These are phyloP conservation scores for Leucocoprinus leucothites DNA, from an alignment of 768 basidiomycete species.

Conservation along the genomic window DNA sequence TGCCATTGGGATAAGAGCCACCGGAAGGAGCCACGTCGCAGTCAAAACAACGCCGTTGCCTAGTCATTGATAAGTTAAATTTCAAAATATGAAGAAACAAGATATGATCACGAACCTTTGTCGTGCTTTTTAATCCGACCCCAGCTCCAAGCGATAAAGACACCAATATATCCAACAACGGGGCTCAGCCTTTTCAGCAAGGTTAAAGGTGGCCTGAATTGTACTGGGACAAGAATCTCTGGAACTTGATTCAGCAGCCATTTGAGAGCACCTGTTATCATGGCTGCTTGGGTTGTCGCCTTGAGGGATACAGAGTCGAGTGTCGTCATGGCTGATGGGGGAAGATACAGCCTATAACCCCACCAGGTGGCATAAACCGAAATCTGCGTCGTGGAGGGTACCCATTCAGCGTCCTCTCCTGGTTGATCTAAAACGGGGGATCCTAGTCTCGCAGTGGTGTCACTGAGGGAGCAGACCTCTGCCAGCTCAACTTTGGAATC, in stretches of 20 bases:
- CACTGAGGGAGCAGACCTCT: conserved; percentile 49
- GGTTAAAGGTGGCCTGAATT: conserved; percentile 51
- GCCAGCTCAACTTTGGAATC: conserved; percentile 71
- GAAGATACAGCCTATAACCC: conserved; percentile 77
- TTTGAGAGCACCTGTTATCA: conserved; percentile 71
- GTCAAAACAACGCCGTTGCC: conserved; percentile 79
- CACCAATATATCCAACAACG: conserved; percentile 67
- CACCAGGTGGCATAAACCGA: conserved; percentile 78
- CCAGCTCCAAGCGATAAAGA: conserved; percentile 82
- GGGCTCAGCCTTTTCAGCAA: conserved; percentile 64
- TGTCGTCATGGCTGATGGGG: conserved; percentile 67
- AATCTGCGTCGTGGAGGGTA: conserved; percentile 71
- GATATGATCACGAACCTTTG: conserved; percentile 42
- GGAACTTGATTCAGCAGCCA: conserved; percentile 72
- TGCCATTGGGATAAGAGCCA: conserved; percentile 70
- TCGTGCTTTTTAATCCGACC: conserved; percentile 61
- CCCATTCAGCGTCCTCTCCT: conserved; percentile 46
- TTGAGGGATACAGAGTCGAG: conserved; percentile 63
- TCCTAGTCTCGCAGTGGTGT: not conserved
- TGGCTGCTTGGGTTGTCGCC: conserved; percentile 69
- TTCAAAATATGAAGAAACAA: not conserved
- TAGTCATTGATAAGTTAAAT: conserved; percentile 21
- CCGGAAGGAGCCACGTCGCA: conserved; percentile 79
- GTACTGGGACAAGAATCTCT: conserved; percentile 52
- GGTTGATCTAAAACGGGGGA: conserved; percentile 19